Evolutionary conservation across 2,329 filamentous ascomycete species (phyloP).

Genomic region (Cladosporium sp.): DNA sequence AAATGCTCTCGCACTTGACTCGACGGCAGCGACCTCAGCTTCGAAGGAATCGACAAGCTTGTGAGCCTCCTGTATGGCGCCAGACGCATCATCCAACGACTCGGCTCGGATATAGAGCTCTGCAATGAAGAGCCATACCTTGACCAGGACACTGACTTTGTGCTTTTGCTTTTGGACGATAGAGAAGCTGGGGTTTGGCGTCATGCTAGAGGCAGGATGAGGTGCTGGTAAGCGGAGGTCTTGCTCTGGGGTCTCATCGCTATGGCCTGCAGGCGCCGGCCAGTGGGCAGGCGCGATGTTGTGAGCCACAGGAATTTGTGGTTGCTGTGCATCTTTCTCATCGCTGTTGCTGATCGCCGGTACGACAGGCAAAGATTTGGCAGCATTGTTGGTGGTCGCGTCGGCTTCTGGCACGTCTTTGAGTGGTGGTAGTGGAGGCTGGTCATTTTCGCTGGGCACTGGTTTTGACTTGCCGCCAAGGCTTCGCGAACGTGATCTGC

Average conservation of each 20-base stretch:
- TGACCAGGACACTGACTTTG: conserved; percentile 59
- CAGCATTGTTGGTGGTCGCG: conserved; percentile 11
- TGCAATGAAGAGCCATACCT: conserved; percentile 86
- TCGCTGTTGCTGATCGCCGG: conserved; percentile 13
- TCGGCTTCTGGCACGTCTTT: conserved; percentile 1
- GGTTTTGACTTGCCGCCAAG: conserved; percentile 7
- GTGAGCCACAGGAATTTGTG: conserved; percentile 36
- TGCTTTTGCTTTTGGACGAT: conserved; percentile 51
- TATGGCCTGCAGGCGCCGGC: conserved; percentile 37
- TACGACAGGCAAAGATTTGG: not conserved
- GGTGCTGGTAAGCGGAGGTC: conserved; percentile 41
- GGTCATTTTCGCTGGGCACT: conserved; percentile 1
- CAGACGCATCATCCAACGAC: conserved; percentile 73
- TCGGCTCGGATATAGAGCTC: conserved; percentile 80
- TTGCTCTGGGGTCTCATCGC: conserved; percentile 39
- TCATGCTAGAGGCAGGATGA: conserved; percentile 32
- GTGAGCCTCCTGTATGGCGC: conserved; percentile 75
- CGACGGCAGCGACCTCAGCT: conserved; percentile 58
- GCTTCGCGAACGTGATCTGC: conserved; percentile 7
- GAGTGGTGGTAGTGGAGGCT: conserved; percentile 9
- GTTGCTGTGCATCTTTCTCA: conserved; percentile 31
- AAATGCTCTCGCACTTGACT: conserved; percentile 59
- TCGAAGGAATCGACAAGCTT: conserved; percentile 72
- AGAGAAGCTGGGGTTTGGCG: conserved; percentile 47
- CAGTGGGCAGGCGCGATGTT: conserved; percentile 33